These are phyloP conservation scores for Spencermartinsiella ligniputridi DNA, from an alignment of 1,139 yeast species.

Conservation along the genomic window DNA sequence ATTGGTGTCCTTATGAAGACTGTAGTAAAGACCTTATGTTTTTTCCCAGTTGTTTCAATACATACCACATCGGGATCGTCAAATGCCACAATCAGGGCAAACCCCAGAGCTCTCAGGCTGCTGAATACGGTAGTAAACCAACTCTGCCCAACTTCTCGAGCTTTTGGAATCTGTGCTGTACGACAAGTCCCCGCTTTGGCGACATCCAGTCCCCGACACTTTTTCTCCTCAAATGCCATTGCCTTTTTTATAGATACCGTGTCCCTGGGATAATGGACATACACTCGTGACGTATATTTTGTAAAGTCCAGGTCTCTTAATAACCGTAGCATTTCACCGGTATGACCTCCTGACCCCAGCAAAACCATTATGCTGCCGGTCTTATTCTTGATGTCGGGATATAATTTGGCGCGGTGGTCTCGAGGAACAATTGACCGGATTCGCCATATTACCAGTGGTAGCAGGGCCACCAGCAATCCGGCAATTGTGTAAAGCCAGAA, in stretches of 20 bases:
- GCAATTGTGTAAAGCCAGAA: background rate
- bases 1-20: constrained; percentile 8
- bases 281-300: constrained; percentile 30
- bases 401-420: background rate
- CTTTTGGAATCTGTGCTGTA: constrained; percentile 52
- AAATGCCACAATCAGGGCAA: constrained; percentile 29
- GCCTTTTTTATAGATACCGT: constrained; percentile 51
- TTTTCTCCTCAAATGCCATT: constrained; percentile 38
- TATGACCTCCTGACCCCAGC: constrained; percentile 69
- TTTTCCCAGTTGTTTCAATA: too few relatives aligned
- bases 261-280: constrained; percentile 48
- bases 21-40: too few relatives aligned
- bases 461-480: constrained; percentile 2
- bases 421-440: background rate
- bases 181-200: constrained; percentile 16
- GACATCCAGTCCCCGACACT: constrained; percentile 5
- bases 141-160: constrained; percentile 72
- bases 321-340: constrained; percentile 87
- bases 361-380: constrained; percentile 22
- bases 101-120: constrained; percentile 37
- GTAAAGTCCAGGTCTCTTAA: constrained; percentile 40
- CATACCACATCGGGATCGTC: constrained; percentile 27
- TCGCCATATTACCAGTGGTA: constrained; percentile 8
- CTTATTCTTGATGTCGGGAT: background rate
- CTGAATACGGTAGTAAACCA: constrained; percentile 48